Evolutionary conservation across 2,329 filamentous ascomycete genomes (phyloP).

Genomic region (Colletotrichum musae): DNA sequence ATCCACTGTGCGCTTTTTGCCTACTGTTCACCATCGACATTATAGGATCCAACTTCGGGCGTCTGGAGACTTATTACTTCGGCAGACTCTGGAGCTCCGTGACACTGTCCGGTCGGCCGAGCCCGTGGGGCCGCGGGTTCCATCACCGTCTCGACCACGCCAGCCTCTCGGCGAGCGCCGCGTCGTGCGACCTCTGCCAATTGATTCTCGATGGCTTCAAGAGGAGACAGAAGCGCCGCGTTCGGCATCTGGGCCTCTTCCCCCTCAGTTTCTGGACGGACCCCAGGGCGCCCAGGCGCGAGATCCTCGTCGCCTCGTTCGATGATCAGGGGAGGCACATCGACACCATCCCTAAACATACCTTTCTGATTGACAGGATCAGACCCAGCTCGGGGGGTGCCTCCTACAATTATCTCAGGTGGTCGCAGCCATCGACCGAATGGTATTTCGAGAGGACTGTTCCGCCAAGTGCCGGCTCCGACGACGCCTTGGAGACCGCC

Average conservation of each 20-base stretch:
- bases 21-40: not conserved
- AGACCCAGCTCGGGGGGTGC: no score
- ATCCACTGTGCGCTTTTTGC: not conserved
- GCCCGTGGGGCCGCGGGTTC: not conserved
- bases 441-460: not conserved
- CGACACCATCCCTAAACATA: no score
- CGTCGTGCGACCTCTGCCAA: not conserved
- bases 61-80: not conserved
- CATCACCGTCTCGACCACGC: not conserved
- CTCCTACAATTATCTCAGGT: no score
- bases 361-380: no score
- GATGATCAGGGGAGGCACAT: no score
- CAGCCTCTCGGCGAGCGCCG: not conserved
- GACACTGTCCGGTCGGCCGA: not conserved
- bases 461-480: accelerated
- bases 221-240: no score
- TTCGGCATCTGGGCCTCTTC: no score
- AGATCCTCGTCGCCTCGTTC: no score
- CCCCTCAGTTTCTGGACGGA: no score
- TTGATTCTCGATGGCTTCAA: not conserved
- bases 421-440: no score
- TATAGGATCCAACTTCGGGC: not conserved
- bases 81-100: not conserved
- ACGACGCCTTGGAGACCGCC: not conserved
- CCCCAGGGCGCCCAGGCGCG: no score